Evolutionary conservation across 495 filamentous ascomycete genomes (phyloP), one percentile per base, ranked within the genome.

Genomic region (Penicillium coffeae): DNA sequence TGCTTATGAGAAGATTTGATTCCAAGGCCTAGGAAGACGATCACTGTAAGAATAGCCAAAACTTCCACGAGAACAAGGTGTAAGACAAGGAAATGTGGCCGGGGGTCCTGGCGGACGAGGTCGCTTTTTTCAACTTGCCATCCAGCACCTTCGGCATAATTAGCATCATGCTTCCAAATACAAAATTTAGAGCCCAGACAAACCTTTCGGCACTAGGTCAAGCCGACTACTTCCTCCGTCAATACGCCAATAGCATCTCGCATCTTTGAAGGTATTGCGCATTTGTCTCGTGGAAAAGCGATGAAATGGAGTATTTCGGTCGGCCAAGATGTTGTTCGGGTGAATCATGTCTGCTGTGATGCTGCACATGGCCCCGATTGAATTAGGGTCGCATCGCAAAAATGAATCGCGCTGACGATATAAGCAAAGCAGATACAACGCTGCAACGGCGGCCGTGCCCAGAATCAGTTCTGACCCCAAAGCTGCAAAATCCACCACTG

Each of bases 51-150:
- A 8, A 65, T 47, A 3, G 60, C 13, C 0, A 58, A 7, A 30
- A 51, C 56, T 45, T 65, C 62, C 2, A 51, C 22, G 0, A 50
- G 14, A 41, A 65, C 62, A 46, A 47, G 58, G 8, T 51, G 51
- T 1, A 48, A 34, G 6, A 43, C 50, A n/a, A 65, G n/a, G 18
- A 65, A 65, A 45, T 65, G 62, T 15, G 62, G 62, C 27, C 55
- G 47, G 0, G 56, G 45, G 21, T 58, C 48, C 1, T 21, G 50
- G 2, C 52, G 55, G 34, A 19, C 13, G 1, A 34, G 20, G 16
- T 14, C 13, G 6, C 19, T 8, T 8, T 21, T 22, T 21, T 9
- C 38, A 12, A 8, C 9, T 10, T 30, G 5, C 4, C 4, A 30
- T 5, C 10, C 10, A 30, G 25, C 4, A 30, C 25, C 25, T 30